Base-by-base conservation (phyloP, 140 eudicot genomes). In the Senecio squalidus region DNA sequence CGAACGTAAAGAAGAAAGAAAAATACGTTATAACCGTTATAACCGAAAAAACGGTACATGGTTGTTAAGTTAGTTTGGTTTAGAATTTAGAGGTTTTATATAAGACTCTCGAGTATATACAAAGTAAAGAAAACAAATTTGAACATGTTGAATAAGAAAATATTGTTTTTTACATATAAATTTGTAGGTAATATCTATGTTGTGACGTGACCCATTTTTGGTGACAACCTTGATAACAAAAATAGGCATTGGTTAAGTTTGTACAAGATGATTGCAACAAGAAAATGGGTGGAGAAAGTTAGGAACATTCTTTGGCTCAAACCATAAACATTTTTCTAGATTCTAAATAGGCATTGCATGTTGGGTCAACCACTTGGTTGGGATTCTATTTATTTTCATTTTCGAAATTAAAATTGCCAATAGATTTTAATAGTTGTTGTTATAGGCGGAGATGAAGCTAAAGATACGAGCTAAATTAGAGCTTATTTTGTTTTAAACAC, bases 221-320 rank as follows among this genome's bases (percentile, higher is more conserved):
- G 51, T 33, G 67, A 57, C 51, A 68, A 33, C 58, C 58, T 9
- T 15, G 34, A 14, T 9, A 15, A 48, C 54, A 71, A 71, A 45
- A 31, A 33, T 55, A n/a, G n/a, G 66, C 55, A 55, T 45, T 31
- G 76, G 0, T 26, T 36, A 55, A 55, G 5, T 69, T 59, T 9
- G 62, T 44, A 45, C 38, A 71, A 59, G 76, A 69, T 55, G 77
- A 62, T 78, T 62, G 95, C 55, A 72, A 80, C 80, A 80, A 72
- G 78, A 85, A 72, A 75, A 75, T 28, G 70, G 73, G 64, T 44
- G 76, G 72, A 54, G 78, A 80, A 86, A 80, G 93, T 63, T 77
- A 70, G 82, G 94, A 70, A 87, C 82, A 83, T 83, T 77, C 86
- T 83, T 66, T 69, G 76, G 76, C 76, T 64, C 40, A 73, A 29